Conservation (phyloP, 2,329 filamentous ascomycete genomes). For the Aureobasidium pullulans region DNA sequence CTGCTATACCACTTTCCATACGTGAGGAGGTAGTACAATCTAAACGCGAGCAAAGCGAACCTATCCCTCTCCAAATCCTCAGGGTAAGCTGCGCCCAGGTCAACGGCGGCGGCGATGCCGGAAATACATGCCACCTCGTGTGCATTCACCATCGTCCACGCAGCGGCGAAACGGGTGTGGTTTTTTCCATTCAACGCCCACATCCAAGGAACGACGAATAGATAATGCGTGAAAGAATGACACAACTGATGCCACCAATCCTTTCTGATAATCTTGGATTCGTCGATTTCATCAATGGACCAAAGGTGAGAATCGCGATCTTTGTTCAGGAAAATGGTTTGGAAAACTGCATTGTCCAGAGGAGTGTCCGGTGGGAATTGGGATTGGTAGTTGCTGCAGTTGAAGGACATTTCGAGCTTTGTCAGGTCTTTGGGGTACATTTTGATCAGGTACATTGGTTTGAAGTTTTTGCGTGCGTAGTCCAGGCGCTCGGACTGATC, state of each 20-base stretch:
- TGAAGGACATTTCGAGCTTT: constrained; percentile 56
- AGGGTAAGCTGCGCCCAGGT: constrained; percentile 57
- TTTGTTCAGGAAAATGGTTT: constrained; percentile 61
- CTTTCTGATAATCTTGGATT: constrained; percentile 52
- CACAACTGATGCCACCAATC: constrained; percentile 64
- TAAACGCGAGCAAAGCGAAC: constrained; percentile 54
- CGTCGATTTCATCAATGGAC: constrained; percentile 53
- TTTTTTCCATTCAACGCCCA: constrained; percentile 63
- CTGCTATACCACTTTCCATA: constrained; percentile 56
- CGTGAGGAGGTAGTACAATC: constrained; percentile 53
- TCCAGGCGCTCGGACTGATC: constrained; percentile 38
- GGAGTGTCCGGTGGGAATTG: constrained; percentile 54
- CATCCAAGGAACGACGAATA: constrained; percentile 61
- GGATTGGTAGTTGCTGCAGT: constrained; percentile 58
- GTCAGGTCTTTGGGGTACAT: constrained; percentile 49
- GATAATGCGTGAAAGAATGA: constrained; percentile 57
- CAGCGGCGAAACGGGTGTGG: constrained; percentile 55
- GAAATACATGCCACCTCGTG: constrained; percentile 65
- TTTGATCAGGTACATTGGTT: constrained; percentile 60
- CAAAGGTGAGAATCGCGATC: constrained; percentile 47
- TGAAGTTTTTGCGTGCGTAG: constrained; percentile 45
- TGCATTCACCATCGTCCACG: constrained; percentile 63
- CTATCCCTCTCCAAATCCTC: constrained; percentile 56
- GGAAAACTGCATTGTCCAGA: constrained; percentile 59
- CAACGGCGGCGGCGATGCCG: constrained; percentile 63